Base-by-base conservation (phyloP, 768 basidiomycete species). In the Lyophyllum semitale region DNA sequence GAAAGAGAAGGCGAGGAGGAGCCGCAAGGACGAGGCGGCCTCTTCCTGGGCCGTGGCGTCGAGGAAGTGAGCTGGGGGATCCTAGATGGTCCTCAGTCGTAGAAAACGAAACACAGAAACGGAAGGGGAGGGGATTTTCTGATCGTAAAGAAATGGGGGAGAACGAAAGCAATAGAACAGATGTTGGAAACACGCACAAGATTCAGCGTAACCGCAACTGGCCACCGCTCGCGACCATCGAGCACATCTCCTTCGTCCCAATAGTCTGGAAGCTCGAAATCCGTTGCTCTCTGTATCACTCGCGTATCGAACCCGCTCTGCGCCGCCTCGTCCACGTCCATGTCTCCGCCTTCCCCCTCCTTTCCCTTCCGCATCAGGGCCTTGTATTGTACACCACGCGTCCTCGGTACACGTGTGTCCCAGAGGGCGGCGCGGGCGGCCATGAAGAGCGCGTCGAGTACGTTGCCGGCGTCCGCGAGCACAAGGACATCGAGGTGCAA, bases 191-290 rank as follows among this genome's bases (percentile, higher is more conserved):
- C 3, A 79, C 84, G 12, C 59, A 93, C 91, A 23, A 93, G 60
- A 58, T 94, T 93, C 50, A 95, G 66, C 1, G 91, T 93, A 23
- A 93, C 71, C 57, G 84, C 84, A 4, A 95, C 77, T 0, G 93
- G 93, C 85, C 93, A 89, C 12, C 66, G 60, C 1, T 88, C 82
- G 57, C 84, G 74, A 1, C 85, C 85, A 35, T 74, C 78, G 26
- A 93, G 64, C 17, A 75, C 68, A 53, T 85, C 87, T 0, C 93
- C 93, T 59, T 91, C 90, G 63, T 92, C 92, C 90, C 91, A 93
- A 58, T 87, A 90, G 67, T 95, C 93, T 11, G 85, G 80, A 20
- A 95, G 77, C 71, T 95, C 93, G 61, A 95, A 95, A 68, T 95
- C 93, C 8, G 84, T 82, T 11, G 85, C 88, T 8, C 69, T 69